Conservation (phyloP, 2,329 filamentous ascomycete genomes). For the Aureobasidium sp. region DNA sequence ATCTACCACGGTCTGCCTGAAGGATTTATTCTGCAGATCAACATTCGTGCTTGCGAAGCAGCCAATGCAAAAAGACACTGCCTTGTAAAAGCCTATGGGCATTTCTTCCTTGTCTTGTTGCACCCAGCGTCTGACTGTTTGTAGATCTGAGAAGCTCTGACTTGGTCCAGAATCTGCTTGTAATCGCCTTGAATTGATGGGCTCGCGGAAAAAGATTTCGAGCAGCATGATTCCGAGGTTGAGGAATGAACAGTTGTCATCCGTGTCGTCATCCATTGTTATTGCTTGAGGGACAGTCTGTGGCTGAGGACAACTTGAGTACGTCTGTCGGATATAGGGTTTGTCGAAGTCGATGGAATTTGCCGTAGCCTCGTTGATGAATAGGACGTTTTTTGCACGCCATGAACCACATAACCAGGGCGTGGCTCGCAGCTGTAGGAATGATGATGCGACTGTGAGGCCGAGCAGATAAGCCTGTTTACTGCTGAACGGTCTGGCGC, state of each 20-base stretch:
- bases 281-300: not conserved
- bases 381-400: not conserved
- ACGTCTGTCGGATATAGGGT: not conserved
- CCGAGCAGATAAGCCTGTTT: not conserved
- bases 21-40: not conserved
- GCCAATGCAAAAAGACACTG: not conserved
- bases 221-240: not conserved
- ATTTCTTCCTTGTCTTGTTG: not conserved
- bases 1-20: not conserved
- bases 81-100: not conserved
- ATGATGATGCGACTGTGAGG: not conserved
- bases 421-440: not conserved
- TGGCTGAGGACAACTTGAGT: not conserved
- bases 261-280: not conserved
- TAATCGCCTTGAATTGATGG: not conserved
- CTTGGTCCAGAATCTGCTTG: not conserved
- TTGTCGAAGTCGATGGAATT: not conserved
- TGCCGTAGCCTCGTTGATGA: not conserved
- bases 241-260: not conserved
- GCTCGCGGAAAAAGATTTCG: not conserved
- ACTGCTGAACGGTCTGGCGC: not conserved
- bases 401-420: not conserved
- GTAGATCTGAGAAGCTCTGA: not conserved
- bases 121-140: not conserved
- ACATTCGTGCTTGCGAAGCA: not conserved